Conservation (phyloP, 2,329 filamentous ascomycete genomes). For the Pseudocercospora crystallina region DNA sequence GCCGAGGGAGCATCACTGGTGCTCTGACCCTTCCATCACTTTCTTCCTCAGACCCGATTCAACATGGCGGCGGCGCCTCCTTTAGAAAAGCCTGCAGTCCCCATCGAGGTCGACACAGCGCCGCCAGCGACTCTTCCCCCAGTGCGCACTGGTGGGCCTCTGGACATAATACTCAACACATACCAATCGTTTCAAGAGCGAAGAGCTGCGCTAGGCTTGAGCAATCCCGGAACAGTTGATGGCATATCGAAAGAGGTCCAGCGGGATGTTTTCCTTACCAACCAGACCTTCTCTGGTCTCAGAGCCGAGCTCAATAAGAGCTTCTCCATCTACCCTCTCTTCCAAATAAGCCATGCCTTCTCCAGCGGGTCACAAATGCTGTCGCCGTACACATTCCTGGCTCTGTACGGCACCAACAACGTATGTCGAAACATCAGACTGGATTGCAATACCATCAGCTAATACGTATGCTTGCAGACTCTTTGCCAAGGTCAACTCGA, state of each 20-base stretch:
- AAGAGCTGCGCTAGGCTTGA: constrained; percentile 81
- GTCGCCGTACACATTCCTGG: constrained; percentile 92
- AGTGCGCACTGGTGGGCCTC: constrained; percentile 28
- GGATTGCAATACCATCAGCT: constrained; percentile 12
- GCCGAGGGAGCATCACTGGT: background rate
- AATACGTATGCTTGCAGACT: constrained; percentile 55
- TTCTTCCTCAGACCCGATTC: background rate
- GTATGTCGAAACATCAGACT: constrained; percentile 50
- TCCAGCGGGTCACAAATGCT: constrained; percentile 85
- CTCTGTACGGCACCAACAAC: constrained; percentile 89
- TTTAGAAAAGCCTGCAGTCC: constrained; percentile 30
- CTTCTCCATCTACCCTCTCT: constrained; percentile 88
- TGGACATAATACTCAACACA: constrained; percentile 56
- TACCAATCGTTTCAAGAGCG: constrained; percentile 80
- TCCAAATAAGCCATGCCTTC: constrained; percentile 97
- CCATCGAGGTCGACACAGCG: constrained; percentile 23
- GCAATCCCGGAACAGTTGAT: constrained; percentile 91
- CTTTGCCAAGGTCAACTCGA: constrained; percentile 96
- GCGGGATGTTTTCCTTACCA: constrained; percentile 93
- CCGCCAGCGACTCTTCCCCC: constrained; percentile 24
- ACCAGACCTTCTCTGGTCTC: constrained; percentile 94
- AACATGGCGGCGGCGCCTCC: constrained; percentile 20
- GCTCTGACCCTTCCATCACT: background rate
- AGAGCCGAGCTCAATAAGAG: constrained; percentile 95
- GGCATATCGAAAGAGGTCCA: constrained; percentile 87